Conservation (phyloP, 495 filamentous ascomycete species). For the Evansstolkia leycettana region DNA sequence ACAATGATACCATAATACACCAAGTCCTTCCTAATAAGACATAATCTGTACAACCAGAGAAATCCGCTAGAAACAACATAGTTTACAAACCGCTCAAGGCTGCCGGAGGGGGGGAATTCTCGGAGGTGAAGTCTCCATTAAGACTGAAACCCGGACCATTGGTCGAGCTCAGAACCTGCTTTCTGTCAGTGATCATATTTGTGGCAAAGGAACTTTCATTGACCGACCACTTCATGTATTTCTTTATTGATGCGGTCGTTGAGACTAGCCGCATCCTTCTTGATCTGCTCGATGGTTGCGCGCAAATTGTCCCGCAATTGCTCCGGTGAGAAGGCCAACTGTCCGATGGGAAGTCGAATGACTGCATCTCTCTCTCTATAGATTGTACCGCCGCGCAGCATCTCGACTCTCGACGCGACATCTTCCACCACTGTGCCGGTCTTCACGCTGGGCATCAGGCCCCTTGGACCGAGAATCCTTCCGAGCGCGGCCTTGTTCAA, state of each 20-base stretch:
- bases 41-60: constrained; percentile 27
- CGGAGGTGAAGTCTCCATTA: constrained; percentile 59
- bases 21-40: constrained; percentile 34
- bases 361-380: constrained; percentile 81
- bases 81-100: constrained; percentile 30
- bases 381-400: constrained; percentile 69
- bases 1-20: constrained; percentile 39
- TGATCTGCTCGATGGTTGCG: constrained; percentile 61
- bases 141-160: constrained; percentile 76
- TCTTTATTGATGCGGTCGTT: constrained; percentile 67
- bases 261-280: constrained; percentile 57
- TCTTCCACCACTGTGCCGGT: constrained; percentile 76
- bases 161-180: constrained; percentile 76
- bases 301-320: constrained; percentile 78
- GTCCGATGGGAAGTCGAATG: constrained; percentile 77
- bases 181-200: constrained; percentile 4
- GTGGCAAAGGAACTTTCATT: not conserved
- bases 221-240: constrained; percentile 72
- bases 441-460: constrained; percentile 86
- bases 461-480: constrained; percentile 72
- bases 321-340: constrained; percentile 80
- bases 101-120: constrained; percentile 40
- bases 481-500: constrained; percentile 70
- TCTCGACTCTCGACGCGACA: constrained; percentile 53
- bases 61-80: constrained; percentile 11